These are phyloP conservation scores for Erysiphe neolycopersici DNA, from an alignment of 2,329 filamentous ascomycete species.

Conservation along the genomic window DNA sequence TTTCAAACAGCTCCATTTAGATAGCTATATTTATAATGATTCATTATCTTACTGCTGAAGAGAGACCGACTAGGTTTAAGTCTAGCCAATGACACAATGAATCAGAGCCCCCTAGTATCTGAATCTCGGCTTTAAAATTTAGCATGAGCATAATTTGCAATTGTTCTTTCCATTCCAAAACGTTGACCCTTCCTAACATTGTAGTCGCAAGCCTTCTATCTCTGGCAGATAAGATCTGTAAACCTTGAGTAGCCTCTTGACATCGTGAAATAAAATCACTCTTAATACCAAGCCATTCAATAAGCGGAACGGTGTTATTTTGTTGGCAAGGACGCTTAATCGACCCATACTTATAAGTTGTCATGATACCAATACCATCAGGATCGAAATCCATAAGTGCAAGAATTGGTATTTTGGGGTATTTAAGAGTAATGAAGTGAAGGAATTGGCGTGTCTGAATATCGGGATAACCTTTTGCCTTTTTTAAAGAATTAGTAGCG, in stretches of 20 bases:
- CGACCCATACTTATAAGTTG: conserved; percentile 50
- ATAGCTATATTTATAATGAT: too few species aligned
- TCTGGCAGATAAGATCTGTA: conserved; percentile 7
- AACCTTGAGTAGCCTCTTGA: conserved; percentile 1
- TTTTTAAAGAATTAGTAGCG: not conserved
- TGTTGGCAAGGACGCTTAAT: conserved; percentile 31
- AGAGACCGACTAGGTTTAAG: conserved; percentile 1
- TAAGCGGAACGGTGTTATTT: conserved; percentile 19
- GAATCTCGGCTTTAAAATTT: conserved; percentile 52
- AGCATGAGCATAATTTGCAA: conserved; percentile 49
- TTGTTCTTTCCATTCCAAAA: conserved; percentile 19
- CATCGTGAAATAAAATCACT: conserved; percentile 9
- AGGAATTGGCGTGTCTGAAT: conserved; percentile 41
- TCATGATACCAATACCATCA: conserved; percentile 46
- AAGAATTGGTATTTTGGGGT: conserved; percentile 27
- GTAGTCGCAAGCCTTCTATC: conserved; percentile 28
- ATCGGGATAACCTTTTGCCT: conserved; percentile 69
- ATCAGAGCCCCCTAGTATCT: conserved; percentile 27
- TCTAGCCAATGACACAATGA: conserved; percentile 11
- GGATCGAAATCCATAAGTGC: conserved; percentile 52
- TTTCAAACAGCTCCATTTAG: too few species aligned
- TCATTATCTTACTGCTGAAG: too few species aligned
- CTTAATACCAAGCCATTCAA: conserved; percentile 37
- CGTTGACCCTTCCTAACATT: conserved; percentile 21
- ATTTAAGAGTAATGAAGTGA: conserved; percentile 20